Percentiles rank a stretch among this genome's conserved stretches.
Evolutionary conservation across 441 rosid genomes (phyloP).

Genomic region (Gossypium gossypioides): DNA sequence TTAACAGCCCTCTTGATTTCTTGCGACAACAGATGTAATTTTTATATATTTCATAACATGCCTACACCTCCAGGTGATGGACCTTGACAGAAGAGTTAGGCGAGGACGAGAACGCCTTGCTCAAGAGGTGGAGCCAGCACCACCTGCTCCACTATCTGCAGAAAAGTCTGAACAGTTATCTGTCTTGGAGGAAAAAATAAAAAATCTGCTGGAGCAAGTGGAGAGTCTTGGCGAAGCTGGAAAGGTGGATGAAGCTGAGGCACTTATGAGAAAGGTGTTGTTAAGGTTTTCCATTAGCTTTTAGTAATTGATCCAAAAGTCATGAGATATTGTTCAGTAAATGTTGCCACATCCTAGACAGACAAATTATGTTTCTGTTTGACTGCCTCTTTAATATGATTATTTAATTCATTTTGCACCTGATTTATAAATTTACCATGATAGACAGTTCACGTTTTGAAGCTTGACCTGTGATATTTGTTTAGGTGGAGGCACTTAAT

Average conservation of each 20-base stretch:
- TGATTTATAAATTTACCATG: background rate
- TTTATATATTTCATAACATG: background rate
- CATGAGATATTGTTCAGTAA: background rate
- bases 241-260: conserved; percentile 98
- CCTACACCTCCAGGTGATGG: conserved; percentile 53
- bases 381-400: background rate
- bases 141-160: conserved; percentile 58
- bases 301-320: background rate
- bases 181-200: conserved; percentile 80
- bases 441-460: background rate
- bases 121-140: conserved; percentile 75
- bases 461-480: background rate
- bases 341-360: background rate
- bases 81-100: conserved; percentile 88
- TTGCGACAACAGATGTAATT: background rate
- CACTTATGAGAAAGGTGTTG: conserved; percentile 89
- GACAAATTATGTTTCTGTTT: background rate
- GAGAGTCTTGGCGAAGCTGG: conserved; percentile 96
- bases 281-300: background rate
- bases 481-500: conserved; percentile 80
- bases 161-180: conserved; percentile 80
- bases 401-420: background rate
- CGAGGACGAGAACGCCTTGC: conserved; percentile 94
- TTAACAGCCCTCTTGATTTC: background rate
- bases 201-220: conserved; percentile 87